Evolutionary conservation across 306 rosid species (phyloP).

Genomic region (Malus asiatica): DNA sequence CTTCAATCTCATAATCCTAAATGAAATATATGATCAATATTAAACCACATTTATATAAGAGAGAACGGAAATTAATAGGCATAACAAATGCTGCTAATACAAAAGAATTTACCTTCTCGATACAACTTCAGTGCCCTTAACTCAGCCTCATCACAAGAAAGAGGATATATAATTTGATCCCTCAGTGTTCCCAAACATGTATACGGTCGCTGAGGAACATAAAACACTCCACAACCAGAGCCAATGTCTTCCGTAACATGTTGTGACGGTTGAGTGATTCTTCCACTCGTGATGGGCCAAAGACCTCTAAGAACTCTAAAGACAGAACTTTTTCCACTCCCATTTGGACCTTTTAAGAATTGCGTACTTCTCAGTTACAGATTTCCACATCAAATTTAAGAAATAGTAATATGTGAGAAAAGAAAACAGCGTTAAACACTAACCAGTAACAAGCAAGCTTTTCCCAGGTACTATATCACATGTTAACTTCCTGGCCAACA

Average conservation of each 20-base stretch:
- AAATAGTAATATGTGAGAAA: neutral
- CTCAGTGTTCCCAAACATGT: conserved; percentile 95
- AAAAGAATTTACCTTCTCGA: conserved; percentile 50
- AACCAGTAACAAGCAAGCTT: conserved; percentile 96
- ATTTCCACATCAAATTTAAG: conserved; percentile 11
- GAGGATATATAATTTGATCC: conserved; percentile 96
- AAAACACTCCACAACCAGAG: conserved; percentile 65
- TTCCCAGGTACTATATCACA: conserved; percentile 64
- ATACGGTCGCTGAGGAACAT: conserved; percentile 97
- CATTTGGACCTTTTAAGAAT: conserved; percentile 77
- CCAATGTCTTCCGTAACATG: conserved; percentile 43
- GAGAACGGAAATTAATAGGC: neutral
- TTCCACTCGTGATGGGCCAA: conserved; percentile 84
- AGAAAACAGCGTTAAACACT: conserved; percentile 17
- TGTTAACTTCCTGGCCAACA: conserved; percentile 81
- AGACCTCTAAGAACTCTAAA: conserved; percentile 96
- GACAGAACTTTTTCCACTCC: conserved; percentile 97
- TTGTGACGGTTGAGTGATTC: conserved; percentile 56
- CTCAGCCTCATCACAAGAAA: conserved; percentile 82
- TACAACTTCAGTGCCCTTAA: conserved; percentile 44
- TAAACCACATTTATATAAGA: neutral
- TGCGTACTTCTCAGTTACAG: conserved; percentile 12
- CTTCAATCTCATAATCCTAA: neutral
- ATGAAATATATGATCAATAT: neutral
- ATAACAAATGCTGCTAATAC: neutral